Evolutionary conservation across 2,329 filamentous ascomycete species (phyloP), one percentile per base, ranked within the genome.

Genomic region (Didymella pinodella): DNA sequence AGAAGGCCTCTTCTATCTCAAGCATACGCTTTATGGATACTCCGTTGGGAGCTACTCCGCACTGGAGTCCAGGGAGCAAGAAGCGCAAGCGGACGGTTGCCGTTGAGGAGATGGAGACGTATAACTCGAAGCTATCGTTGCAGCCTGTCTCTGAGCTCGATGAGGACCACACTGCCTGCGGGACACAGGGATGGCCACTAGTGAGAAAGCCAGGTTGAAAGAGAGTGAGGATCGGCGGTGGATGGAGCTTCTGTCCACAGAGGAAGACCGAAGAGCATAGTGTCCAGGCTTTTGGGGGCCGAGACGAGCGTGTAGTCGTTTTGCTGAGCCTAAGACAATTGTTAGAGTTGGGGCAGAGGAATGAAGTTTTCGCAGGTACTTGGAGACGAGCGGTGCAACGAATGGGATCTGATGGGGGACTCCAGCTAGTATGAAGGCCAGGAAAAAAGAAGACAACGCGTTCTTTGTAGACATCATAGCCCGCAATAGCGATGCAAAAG

Each of bases 1-100:
- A 22, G 22, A 22, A 22, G 22, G 22, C 22, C 22, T 22, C 22
- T 22, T 22, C 3, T 3, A 22, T 22, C 22, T 3, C 2, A 22
- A 22, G 22, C 22, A 22, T 22, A 22, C 1, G 22, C 3, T 22
- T 22, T 4, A 49, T 34, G 38, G 50, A 54, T 16, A 6, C n/a
- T 40, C 18, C 44, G 3, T 36, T 31, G 34, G n/a, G 20, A 14
- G 29, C 44, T 7, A 18, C 20, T 7, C 6, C 16, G 36, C 8
- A 10, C 25, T 20, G 1, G 20, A n/a, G 10, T 1, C 12, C 38
- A 12, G 11, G 20, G 1, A 25, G 36, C 16, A 48, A 32, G 46
- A 59, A 49, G 26, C 55, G 54, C 40, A 59, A 47, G 46, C 38
- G 18, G 38, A 49, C 22, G 28, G 47, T 18, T 57, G 47, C 25